phyloP scores from a whole-genome alignment of 2,329 filamentous ascomycete species.

The Apiospora hydei region DNA sequence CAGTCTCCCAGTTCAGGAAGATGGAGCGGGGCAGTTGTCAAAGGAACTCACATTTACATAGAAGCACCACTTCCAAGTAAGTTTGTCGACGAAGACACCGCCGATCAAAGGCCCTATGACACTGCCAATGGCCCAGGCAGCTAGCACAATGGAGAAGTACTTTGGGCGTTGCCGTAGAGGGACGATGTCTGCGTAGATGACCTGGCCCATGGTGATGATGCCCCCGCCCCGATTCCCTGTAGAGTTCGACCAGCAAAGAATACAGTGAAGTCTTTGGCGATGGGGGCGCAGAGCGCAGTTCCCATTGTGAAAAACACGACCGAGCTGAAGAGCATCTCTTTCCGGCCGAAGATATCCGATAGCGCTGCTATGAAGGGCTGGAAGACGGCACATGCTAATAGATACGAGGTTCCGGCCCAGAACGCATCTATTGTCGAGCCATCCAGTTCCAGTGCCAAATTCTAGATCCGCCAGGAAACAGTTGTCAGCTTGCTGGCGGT shows the following conservation, averaged over 20 bases:
- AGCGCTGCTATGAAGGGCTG: constrained; percentile 51
- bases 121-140: constrained; percentile 30
- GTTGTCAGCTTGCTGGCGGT: not conserved
- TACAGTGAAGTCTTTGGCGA: constrained; percentile 25
- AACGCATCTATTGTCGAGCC: constrained; percentile 48
- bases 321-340: constrained; percentile 49
- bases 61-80: constrained; percentile 32
- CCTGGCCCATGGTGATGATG: constrained; percentile 28
- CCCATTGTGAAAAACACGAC: constrained; percentile 54
- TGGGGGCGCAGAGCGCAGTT: constrained; percentile 21
- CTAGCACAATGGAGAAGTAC: constrained; percentile 27
- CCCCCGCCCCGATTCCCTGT: constrained; percentile 30
- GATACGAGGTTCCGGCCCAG: constrained; percentile 58
- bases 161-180: constrained; percentile 33
- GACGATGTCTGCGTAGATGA: constrained; percentile 30
- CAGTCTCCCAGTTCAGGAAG: not conserved
- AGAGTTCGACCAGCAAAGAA: constrained; percentile 27
- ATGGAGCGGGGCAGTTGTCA: not conserved
- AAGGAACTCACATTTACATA: constrained; percentile 29
- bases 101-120: constrained; percentile 31
- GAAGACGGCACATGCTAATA: constrained; percentile 51
- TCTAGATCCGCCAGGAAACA: constrained; percentile 28
- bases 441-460: constrained; percentile 45
- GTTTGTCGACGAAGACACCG: constrained; percentile 29
- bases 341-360: constrained; percentile 56